Evolutionary conservation across 2,329 filamentous ascomycete species (phyloP).

Genomic region (Fusarium incarnatum): DNA sequence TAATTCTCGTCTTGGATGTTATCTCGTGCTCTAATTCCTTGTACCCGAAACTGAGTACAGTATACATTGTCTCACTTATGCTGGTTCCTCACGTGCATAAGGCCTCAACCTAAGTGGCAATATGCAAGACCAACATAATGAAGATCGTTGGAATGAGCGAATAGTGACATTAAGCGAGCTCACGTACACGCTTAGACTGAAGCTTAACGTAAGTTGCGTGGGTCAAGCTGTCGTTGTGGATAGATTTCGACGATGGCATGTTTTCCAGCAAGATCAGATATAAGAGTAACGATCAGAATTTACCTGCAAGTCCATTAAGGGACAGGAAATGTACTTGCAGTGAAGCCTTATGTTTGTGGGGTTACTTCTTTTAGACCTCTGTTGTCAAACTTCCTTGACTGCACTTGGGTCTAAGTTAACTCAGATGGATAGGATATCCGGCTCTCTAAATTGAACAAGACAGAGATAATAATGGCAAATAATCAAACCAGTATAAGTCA

Average conservation of each 20-base stretch:
- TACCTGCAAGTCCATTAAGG: neutral
- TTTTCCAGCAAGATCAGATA: neutral
- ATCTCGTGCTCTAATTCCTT: neutral
- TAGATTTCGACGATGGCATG: neutral
- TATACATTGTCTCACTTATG: conserved; percentile 25
- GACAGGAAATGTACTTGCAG: neutral
- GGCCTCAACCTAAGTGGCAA: conserved; percentile 20
- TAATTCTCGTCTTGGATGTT: neutral
- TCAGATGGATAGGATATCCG: neutral
- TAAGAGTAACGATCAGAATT: neutral
- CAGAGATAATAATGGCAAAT: neutral
- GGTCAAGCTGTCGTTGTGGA: neutral
- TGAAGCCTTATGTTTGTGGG: neutral
- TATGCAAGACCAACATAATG: neutral
- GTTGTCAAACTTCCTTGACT: neutral
- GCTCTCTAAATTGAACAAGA: neutral
- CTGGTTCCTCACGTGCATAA: conserved; percentile 27
- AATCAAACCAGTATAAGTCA: neutral
- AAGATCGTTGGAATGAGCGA: neutral
- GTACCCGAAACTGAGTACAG: conserved; percentile 3
- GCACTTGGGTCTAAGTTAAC: neutral
- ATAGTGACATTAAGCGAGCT: conserved; percentile 1
- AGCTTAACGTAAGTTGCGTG: neutral
- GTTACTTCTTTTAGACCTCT: neutral
- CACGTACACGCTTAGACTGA: neutral